These are phyloP conservation scores for Coemansia sp. DNA, from an alignment of 192 early-diverging fungal species.

Conservation along the genomic window DNA sequence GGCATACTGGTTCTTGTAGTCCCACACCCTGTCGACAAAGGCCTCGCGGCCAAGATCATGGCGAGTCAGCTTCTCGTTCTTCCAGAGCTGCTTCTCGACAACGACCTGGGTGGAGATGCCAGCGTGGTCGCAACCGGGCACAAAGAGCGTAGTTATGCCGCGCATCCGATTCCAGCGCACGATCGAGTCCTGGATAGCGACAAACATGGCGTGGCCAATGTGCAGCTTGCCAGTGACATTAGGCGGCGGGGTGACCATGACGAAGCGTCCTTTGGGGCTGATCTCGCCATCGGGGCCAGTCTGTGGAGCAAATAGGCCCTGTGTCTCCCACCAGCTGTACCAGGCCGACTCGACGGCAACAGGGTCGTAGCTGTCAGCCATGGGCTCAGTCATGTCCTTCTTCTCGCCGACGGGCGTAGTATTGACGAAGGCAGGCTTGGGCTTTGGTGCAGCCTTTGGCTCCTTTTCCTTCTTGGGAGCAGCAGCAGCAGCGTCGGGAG, in stretches of 20 bases:
- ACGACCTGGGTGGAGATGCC: conserved; percentile 97
- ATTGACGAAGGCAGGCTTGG: conserved; percentile 69
- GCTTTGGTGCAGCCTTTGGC: conserved; percentile 54
- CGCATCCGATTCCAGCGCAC: conserved; percentile 98
- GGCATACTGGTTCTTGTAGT: conserved; percentile 93
- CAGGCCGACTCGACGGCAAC: conserved; percentile 91
- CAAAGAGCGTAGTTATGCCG: conserved; percentile 91
- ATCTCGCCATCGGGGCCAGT: conserved; percentile 57
- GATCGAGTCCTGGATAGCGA: conserved; percentile 93
- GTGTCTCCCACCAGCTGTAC: conserved; percentile 98
- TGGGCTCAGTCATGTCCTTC: conserved; percentile 71
- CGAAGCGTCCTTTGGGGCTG: conserved; percentile 79
- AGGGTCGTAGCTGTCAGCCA: conserved; percentile 87
- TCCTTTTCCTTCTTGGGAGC: conserved; percentile 59
- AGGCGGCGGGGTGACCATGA: conserved; percentile 95
- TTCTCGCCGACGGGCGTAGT: conserved; percentile 87
- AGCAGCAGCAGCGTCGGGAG: background rate
- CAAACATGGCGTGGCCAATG: conserved; percentile 92
- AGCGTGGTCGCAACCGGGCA: conserved; percentile 96
- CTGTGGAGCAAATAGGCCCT: conserved; percentile 88
- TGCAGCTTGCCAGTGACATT: conserved; percentile 98
- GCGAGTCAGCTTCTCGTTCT: conserved; percentile 79
- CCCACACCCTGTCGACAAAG: conserved; percentile 89
- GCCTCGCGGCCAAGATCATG: conserved; percentile 92
- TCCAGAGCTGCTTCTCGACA: conserved; percentile 95